Evolutionary conservation across 129 eudicot genomes (phyloP), one percentile per base, ranked within the genome.

Genomic region (Artemisia argyi): DNA sequence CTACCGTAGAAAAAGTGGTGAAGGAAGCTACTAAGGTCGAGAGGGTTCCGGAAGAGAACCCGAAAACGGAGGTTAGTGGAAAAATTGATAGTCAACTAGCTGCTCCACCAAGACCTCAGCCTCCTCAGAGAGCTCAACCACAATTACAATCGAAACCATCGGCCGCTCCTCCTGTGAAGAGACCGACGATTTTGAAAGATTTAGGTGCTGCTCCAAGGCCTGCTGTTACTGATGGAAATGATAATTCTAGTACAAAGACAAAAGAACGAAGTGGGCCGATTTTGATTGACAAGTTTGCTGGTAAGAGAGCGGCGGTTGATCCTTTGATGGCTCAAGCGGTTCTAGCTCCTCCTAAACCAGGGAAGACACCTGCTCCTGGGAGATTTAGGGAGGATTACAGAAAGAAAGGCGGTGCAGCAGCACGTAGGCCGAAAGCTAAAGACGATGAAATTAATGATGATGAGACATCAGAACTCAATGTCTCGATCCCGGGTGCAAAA

Each of bases 271-370:
- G 78, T 65, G 82, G 82, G 20, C 96, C 99, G 42, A 88, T 94
- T 54, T 72, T 94, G 82, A 81, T 94, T 17, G 99, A 94, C 79
- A 94, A 90, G 69, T 94, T 90, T 78, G 93, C 99, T 3, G 81
- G 89, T 13, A 90, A 94, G 72, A 84, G 86, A 46, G 51, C 85
- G 3, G 85, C 70, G 10, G 85, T 79, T 77, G 99, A 90, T 73
- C 88, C 97, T 20, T 4, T 75, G 83, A 70, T 76, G 49, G 88
- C 93, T 66, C 86, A 85, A 86, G 87, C 96, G 19, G 97, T 88
- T 61, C 70, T 83, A 66, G 90, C 96, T 57, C 97, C 91, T 55
- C 83, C 86, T 22, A 94, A 86, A 68, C 91, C 96, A 6, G 86
- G 87, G 54, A 90, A 84, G 73, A 26, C 66, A 3, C 65, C 83